These are phyloP conservation scores for Acer saccharum DNA, from an alignment of 345 rosid species.

Conservation along the genomic window DNA sequence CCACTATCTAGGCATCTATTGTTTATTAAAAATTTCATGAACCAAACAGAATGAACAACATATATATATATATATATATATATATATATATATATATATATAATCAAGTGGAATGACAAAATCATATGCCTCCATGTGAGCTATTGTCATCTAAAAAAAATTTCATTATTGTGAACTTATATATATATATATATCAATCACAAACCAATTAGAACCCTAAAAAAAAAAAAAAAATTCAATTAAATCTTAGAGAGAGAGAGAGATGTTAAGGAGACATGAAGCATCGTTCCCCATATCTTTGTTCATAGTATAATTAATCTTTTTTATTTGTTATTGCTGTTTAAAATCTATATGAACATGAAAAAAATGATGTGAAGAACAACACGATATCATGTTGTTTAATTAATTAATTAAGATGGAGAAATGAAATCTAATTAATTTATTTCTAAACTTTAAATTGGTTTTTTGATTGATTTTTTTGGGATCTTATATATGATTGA, in stretches of 20 bases:
- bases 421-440: neutral
- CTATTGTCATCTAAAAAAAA: neutral
- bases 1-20: neutral
- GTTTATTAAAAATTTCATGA: neutral
- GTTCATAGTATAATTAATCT: neutral
- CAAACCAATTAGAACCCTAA: neutral
- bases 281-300: conserved; percentile 33
- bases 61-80: neutral
- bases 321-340: neutral
- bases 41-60: neutral
- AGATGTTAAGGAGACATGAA: conserved; percentile 20
- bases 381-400: neutral
- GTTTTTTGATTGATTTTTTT: neutral
- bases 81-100: neutral
- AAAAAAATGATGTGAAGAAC: neutral
- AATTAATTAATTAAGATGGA: neutral
- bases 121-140: conserved; percentile 15
- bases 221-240: neutral
- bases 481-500: neutral
- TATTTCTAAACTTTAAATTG: neutral
- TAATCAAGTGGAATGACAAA: conserved; percentile 12
- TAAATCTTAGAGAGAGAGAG: neutral
- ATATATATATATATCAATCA: neutral
- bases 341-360: neutral
- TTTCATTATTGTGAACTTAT: neutral